A percentile compares a stretch with the other conserved stretches of the same genome.
phyloP scores from a whole-genome alignment of 2,329 filamentous ascomycete genomes.

The Colletotrichum magnum region DNA sequence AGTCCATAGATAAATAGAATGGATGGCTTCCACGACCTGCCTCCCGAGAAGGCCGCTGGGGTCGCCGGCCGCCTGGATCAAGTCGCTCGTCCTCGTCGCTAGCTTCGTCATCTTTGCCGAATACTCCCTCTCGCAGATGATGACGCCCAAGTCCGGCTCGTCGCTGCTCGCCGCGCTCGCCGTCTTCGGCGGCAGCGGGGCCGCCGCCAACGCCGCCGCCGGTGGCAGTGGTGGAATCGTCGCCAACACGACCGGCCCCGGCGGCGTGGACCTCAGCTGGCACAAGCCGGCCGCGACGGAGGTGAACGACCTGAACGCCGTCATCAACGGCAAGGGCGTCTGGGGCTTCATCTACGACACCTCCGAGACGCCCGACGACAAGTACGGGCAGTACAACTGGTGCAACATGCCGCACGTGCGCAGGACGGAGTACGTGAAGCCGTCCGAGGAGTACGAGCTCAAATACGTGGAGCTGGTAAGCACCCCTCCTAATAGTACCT shows the following conservation, averaged over 20 bases:
- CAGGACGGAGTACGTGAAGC: slow-evolving; percentile 71
- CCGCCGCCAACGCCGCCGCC: slow-evolving; percentile 7
- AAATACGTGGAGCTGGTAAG: slow-evolving; percentile 82
- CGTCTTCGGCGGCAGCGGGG: slow-evolving; percentile 12
- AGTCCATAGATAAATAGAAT: slow-evolving; percentile 17
- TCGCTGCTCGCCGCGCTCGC: slow-evolving; percentile 39
- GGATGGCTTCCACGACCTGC: slow-evolving; percentile 34
- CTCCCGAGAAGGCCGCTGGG: slow-evolving; percentile 31
- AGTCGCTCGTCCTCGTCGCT: slow-evolving; percentile 35
- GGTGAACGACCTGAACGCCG: slow-evolving; percentile 73
- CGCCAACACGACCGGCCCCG: background rate
- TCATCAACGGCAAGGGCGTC: slow-evolving; percentile 71
- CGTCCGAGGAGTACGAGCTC: slow-evolving; percentile 71
- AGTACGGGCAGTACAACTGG: slow-evolving; percentile 81
- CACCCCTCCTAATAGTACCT: background rate
- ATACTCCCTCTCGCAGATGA: slow-evolving; percentile 30
- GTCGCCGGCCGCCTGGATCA: slow-evolving; percentile 37
- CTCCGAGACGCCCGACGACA: slow-evolving; percentile 67
- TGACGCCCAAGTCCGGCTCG: slow-evolving; percentile 32
- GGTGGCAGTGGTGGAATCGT: slow-evolving; percentile 20
- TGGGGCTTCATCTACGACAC: slow-evolving; percentile 83
- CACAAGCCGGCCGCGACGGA: slow-evolving; percentile 67
- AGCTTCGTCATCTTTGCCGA: slow-evolving; percentile 33
- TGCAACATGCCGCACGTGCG: slow-evolving; percentile 93
- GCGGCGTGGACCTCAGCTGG: slow-evolving; percentile 64